These are phyloP conservation scores for Candida taoyuanica DNA, from an alignment of 805 yeast species.

Conservation along the genomic window DNA sequence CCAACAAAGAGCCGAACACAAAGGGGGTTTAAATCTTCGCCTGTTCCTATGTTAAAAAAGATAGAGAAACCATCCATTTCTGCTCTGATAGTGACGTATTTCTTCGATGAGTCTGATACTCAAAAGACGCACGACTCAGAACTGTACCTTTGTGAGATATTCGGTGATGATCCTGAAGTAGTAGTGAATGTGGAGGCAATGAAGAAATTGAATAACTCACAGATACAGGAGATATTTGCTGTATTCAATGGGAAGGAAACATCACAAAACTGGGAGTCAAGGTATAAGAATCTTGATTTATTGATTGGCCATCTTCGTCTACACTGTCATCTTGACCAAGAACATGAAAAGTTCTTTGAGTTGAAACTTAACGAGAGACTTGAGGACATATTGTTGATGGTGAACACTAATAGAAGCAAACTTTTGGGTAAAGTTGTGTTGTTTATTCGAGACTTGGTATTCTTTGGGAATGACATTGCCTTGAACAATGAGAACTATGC, in stretches of 20 bases:
- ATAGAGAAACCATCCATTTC: not conserved
- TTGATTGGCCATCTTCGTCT: conserved; percentile 21
- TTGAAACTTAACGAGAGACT: conserved; percentile 10
- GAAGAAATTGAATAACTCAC: conserved; percentile 2
- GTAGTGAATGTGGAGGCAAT: conserved; percentile 5
- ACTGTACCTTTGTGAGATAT: conserved; percentile 13
- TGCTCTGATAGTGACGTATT: not conserved
- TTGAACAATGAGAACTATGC: conserved; percentile 14
- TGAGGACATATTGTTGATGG: conserved; percentile 16
- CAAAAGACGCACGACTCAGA: conserved; percentile 9
- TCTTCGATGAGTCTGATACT: not conserved
- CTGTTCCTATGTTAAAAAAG: not conserved
- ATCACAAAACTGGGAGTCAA: conserved; percentile 21
- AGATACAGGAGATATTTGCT: conserved; percentile 11
- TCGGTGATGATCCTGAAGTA: conserved; percentile 21
- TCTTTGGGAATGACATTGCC: conserved; percentile 17
- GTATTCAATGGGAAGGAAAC: conserved; percentile 18
- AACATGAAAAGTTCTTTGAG: conserved; percentile 16
- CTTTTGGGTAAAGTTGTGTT: conserved; percentile 18
- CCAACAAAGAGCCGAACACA: not conserved
- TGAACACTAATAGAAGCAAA: conserved; percentile 17
- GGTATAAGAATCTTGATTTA: conserved; percentile 16
- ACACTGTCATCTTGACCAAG: conserved; percentile 4
- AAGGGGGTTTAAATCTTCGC: not conserved
- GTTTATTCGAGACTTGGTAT: conserved; percentile 23